Evolutionary conservation across 2,329 filamentous ascomycete genomes (phyloP), one percentile per base, ranked within the genome.

Genomic region (Tolypocladium paradoxum): DNA sequence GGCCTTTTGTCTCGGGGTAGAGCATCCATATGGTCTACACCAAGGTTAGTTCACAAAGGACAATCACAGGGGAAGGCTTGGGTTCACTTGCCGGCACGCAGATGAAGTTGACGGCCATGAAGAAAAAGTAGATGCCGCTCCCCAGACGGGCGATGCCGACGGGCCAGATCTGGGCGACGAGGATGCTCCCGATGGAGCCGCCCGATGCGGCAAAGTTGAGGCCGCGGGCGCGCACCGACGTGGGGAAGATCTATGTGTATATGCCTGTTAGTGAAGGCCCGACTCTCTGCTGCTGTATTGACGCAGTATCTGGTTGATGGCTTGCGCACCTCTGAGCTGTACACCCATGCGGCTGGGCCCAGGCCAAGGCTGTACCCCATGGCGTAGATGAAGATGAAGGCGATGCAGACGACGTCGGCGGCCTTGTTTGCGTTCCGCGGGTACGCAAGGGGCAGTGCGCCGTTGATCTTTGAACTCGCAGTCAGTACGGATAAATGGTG

Each of bases 281-380:
- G 18, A n/a, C 6, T 36, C 31, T 29, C 48, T 38, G 16, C 9
- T 48, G 34, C 29, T 37, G 29, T 2, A 16, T n/a, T n/a, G n/a
- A n/a, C n/a, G n/a, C n/a, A n/a, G n/a, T n/a, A n/a, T n/a, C n/a
- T n/a, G n/a, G n/a, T n/a, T n/a, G n/a, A n/a, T 9, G 22, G 22
- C 3, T 20, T 31, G 49, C 64, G 27, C 56, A 78, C 76, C 67
- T 83, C 79, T 0, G 77, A 73, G n/a, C 76, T 76, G 55, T 82
- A 82, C 0, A 82, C 76, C 79, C 79, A 83, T 0, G 77, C 71
- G 1, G 77, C 74, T 0, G 79, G 77, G 0, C 79, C 79, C 45
- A 82, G 79, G 0, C 79, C 77, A 56, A 82, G 68, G 50, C 76
- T 79, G 60, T 79, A 82, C 0, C 79, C 79, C 50, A 82, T 70